phyloP scores from a whole-genome alignment of 2,329 filamentous ascomycete genomes.

The Passalora sequoiae region DNA sequence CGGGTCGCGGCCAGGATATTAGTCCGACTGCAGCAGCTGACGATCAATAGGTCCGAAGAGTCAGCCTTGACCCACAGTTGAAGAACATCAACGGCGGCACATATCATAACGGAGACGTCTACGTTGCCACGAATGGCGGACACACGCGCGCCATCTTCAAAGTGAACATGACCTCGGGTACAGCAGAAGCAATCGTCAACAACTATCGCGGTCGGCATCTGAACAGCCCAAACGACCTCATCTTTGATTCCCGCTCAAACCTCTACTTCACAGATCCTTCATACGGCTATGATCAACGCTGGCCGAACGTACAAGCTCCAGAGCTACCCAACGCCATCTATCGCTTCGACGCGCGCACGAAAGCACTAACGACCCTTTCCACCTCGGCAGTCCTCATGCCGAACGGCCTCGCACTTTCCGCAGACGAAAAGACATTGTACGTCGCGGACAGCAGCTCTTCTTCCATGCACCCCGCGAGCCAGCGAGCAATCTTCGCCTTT shows the following conservation, averaged over 20 bases:
- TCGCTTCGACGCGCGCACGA: constrained; percentile 47
- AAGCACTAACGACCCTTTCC: constrained; percentile 49
- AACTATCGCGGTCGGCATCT: constrained; percentile 58
- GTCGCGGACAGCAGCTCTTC: constrained; percentile 25
- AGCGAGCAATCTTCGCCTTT: constrained; percentile 40
- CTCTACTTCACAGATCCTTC: constrained; percentile 30
- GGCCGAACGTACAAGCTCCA: constrained; percentile 50
- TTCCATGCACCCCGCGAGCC: constrained; percentile 8
- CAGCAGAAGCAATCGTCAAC: constrained; percentile 44
- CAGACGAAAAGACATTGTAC: constrained; percentile 25
- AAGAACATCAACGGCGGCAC: constrained; percentile 26
- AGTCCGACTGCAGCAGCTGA: neutral
- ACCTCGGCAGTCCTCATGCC: constrained; percentile 39
- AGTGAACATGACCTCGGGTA: constrained; percentile 16
- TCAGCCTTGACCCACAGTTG: constrained; percentile 21
- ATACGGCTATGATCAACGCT: constrained; percentile 39
- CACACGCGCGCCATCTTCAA: constrained; percentile 21
- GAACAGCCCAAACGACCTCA: constrained; percentile 56
- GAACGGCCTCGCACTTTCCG: constrained; percentile 25
- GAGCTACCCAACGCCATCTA: constrained; percentile 56
- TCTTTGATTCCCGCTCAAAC: constrained; percentile 43
- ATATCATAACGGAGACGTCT: constrained; percentile 22
- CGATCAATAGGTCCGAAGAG: constrained; percentile 12
- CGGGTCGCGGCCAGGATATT: neutral
- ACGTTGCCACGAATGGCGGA: constrained; percentile 24